These are phyloP conservation scores for Eremomyces bilateralis DNA, from an alignment of 495 filamentous ascomycete species.

Conservation along the genomic window DNA sequence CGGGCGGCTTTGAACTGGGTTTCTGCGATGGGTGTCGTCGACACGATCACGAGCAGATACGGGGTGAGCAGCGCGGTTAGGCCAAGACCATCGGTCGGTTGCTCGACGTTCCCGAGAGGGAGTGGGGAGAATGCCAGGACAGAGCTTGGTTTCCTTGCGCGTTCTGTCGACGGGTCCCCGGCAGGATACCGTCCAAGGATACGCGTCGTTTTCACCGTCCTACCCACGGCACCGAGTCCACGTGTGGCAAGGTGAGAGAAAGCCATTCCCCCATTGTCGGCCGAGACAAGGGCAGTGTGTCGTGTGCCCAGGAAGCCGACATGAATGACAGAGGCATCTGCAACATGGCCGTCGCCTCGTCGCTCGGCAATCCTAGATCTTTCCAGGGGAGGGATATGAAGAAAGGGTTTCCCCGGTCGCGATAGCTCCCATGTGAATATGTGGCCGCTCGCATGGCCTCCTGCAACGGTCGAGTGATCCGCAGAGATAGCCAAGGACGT, in stretches of 20 bases:
- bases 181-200: conserved; percentile 81
- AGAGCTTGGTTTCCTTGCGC: conserved; percentile 75
- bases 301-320: conserved; percentile 86
- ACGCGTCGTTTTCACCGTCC: conserved; percentile 71
- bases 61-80: conserved; percentile 91
- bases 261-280: conserved; percentile 87
- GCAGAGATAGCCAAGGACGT: conserved; percentile 79
- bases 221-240: conserved; percentile 65
- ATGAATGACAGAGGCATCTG: conserved; percentile 58
- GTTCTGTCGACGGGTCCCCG: conserved; percentile 26
- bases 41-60: conserved; percentile 87
- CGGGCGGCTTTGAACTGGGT: conserved; percentile 84
- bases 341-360: conserved; percentile 59
- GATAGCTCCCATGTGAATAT: conserved; percentile 96
- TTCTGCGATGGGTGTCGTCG: conserved; percentile 83
- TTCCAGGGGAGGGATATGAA: conserved; percentile 64
- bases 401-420: conserved; percentile 60
- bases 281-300: conserved; percentile 94
- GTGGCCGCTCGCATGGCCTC: conserved; percentile 69
- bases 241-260: conserved; percentile 91
- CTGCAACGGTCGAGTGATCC: conserved; percentile 77
- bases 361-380: conserved; percentile 38
- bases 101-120: conserved; percentile 78
- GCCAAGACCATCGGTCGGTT: conserved; percentile 69
- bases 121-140: conserved; percentile 81